Percentiles rank a stretch among this genome's conserved stretches.
Conservation (phyloP, 2,329 filamentous ascomycete genomes). For the Trematosphaeria pertusa region DNA sequence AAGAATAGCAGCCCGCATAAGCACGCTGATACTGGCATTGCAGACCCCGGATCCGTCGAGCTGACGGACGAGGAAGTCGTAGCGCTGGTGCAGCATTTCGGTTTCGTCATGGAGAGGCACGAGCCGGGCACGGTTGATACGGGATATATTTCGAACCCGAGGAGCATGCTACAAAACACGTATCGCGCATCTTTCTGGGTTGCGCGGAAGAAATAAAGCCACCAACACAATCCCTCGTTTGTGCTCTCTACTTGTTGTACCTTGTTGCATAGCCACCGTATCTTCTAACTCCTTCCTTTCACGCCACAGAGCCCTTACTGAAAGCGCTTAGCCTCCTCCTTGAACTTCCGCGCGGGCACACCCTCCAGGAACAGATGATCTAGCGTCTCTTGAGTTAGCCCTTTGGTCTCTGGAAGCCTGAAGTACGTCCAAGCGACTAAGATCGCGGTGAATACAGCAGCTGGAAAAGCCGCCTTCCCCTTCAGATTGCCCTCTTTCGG, state of each 20-base stretch:
- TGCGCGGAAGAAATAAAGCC: slow-evolving; percentile 69
- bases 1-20: slow-evolving; percentile 35
- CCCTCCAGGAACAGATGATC: slow-evolving; percentile 75
- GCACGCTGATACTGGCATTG: slow-evolving; percentile 66
- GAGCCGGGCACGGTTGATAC: slow-evolving; percentile 65
- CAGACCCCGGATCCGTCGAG: slow-evolving; percentile 88
- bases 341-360: slow-evolving; percentile 21
- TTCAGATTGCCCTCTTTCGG: slow-evolving; percentile 60
- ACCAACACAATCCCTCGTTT: too few relatives aligned
- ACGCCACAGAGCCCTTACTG: too few relatives aligned
- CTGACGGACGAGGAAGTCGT: slow-evolving; percentile 89
- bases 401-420: slow-evolving; percentile 76
- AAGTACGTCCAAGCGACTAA: slow-evolving; percentile 74
- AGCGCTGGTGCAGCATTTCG: slow-evolving; percentile 73
- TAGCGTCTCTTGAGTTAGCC: slow-evolving; percentile 80
- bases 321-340: slow-evolving; percentile 1
- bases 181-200: slow-evolving; percentile 88
- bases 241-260: too few relatives aligned
- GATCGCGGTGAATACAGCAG: slow-evolving; percentile 74
- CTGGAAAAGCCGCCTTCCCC: slow-evolving; percentile 80
- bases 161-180: slow-evolving; percentile 84
- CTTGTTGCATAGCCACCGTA: too few relatives aligned
- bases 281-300: too few relatives aligned
- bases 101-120: slow-evolving; percentile 75
- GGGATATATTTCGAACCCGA: slow-evolving; percentile 85